phyloP scores from a whole-genome alignment of 441 rosid genomes.

The Corymbia citriodora region DNA sequence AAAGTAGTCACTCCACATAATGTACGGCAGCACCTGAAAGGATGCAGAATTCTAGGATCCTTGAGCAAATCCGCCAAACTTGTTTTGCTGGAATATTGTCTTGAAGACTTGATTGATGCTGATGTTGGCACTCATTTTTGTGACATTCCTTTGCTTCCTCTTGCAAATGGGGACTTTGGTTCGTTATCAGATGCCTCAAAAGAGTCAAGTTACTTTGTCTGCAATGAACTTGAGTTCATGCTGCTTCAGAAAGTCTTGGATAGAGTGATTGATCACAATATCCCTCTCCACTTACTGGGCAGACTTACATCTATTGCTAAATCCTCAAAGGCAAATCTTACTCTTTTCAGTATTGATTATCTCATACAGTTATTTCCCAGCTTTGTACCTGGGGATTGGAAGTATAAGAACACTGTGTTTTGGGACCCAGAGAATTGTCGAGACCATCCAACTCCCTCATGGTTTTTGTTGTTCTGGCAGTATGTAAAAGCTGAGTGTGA shows the following conservation, averaged over 20 bases:
- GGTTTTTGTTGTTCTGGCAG: slow-evolving; percentile 90
- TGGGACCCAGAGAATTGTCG: slow-evolving; percentile 67
- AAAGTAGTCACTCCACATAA: slow-evolving; percentile 90
- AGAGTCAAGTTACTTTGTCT: slow-evolving; percentile 60
- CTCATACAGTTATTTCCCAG: slow-evolving; percentile 65
- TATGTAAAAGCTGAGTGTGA: slow-evolving; percentile 64
- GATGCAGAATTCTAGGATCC: slow-evolving; percentile 40
- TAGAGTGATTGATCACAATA: slow-evolving; percentile 63
- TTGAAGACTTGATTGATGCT: slow-evolving; percentile 88
- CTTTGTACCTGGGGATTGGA: slow-evolving; percentile 92
- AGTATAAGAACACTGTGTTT: slow-evolving; percentile 51
- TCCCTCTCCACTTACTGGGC: slow-evolving; percentile 50
- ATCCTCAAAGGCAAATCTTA: slow-evolving; percentile 63
- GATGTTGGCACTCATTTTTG: slow-evolving; percentile 58
- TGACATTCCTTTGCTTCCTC: slow-evolving; percentile 76
- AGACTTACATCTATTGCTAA: slow-evolving; percentile 76
- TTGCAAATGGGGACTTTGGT: slow-evolving; percentile 91
- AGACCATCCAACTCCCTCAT: slow-evolving; percentile 70
- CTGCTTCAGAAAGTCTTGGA: slow-evolving; percentile 71
- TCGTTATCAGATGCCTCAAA: slow-evolving; percentile 47
- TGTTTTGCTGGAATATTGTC: slow-evolving; percentile 89
- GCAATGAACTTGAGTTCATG: slow-evolving; percentile 68
- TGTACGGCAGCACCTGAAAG: slow-evolving; percentile 72
- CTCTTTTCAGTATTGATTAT: slow-evolving; percentile 43
- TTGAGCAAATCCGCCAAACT: slow-evolving; percentile 66